These are phyloP conservation scores for Angomonas ambiguus DNA, from an alignment of 208 protist species.

Conservation along the genomic window DNA sequence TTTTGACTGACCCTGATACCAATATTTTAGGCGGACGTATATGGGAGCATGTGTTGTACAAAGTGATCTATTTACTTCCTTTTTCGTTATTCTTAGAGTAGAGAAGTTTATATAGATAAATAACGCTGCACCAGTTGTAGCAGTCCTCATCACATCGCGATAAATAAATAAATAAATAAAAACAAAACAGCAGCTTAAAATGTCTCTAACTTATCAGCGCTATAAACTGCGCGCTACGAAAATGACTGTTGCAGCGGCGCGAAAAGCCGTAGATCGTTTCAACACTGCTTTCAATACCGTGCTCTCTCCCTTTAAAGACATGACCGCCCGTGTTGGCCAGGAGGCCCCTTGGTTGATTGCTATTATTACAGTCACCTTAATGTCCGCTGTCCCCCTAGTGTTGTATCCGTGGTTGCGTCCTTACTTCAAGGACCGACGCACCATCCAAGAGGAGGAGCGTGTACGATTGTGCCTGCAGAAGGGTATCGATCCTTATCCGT, in stretches of 20 bases:
- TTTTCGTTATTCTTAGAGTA: too few species aligned
- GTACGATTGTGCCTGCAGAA: slow-evolving; percentile 88
- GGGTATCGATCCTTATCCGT: slow-evolving; percentile 87
- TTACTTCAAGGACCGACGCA: slow-evolving; percentile 36
- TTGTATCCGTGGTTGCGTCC: slow-evolving; percentile 64
- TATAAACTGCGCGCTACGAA: slow-evolving; percentile 75
- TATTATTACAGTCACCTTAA: slow-evolving; percentile 33
- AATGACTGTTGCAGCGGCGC: slow-evolving; percentile 44
- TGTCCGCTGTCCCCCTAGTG: slow-evolving; percentile 50
- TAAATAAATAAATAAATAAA: background rate
- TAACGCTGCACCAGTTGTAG: too few species aligned
- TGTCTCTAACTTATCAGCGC: slow-evolving; percentile 70
- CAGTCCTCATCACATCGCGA: too few species aligned
- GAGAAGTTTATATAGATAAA: too few species aligned
- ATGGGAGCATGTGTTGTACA: too few species aligned
- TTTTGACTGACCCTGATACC: too few species aligned
- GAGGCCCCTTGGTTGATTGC: slow-evolving; percentile 80
- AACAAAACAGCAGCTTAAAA: slow-evolving; percentile 10
- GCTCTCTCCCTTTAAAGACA: slow-evolving; percentile 28
- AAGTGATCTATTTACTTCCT: too few species aligned
- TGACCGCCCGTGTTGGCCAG: slow-evolving; percentile 38
- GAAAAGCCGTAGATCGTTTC: slow-evolving; percentile 59
- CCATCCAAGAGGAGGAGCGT: slow-evolving; percentile 68
- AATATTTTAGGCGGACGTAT: too few species aligned
- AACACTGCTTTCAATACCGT: slow-evolving; percentile 40